Conservation (phyloP, 371 early-diverging fungal species). For the Apophysomyces trapeziformis region DNA sequence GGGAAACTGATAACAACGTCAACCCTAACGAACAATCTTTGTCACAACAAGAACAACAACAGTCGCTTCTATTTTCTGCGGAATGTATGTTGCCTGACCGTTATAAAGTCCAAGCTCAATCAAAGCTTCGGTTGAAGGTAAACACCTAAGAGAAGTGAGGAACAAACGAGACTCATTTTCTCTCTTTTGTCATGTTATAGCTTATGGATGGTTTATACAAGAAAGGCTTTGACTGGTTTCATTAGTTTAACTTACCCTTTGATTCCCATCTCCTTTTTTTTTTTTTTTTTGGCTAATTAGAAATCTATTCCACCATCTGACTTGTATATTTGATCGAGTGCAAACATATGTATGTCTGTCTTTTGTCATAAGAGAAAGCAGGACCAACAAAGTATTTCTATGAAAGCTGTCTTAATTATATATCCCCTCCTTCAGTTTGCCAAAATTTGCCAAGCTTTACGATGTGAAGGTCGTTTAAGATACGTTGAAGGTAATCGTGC, state of each 20-base stretch:
- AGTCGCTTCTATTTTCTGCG: conserved; percentile 26
- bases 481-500: too few species aligned
- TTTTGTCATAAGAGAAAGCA: too few species aligned
- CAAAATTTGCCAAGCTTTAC: too few species aligned
- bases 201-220: conserved; percentile 38
- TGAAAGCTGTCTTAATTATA: too few species aligned
- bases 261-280: too few species aligned
- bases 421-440: too few species aligned
- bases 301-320: too few species aligned
- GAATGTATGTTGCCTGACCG: conserved; percentile 54
- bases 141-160: not conserved
- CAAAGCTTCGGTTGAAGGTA: conserved; percentile 45
- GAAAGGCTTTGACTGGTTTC: conserved; percentile 47
- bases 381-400: too few species aligned
- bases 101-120: conserved; percentile 40
- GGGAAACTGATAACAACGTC: conserved; percentile 9
- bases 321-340: too few species aligned
- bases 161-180: not conserved
- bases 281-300: too few species aligned
- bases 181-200: conserved; percentile 16
- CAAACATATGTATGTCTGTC: too few species aligned
- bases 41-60: not conserved
- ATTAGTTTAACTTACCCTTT: conserved; percentile 2
- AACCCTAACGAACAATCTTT: conserved; percentile 1
- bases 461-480: too few species aligned